Conservation (phyloP, 331 rosid genomes). For the Acacia pycnantha region DNA sequence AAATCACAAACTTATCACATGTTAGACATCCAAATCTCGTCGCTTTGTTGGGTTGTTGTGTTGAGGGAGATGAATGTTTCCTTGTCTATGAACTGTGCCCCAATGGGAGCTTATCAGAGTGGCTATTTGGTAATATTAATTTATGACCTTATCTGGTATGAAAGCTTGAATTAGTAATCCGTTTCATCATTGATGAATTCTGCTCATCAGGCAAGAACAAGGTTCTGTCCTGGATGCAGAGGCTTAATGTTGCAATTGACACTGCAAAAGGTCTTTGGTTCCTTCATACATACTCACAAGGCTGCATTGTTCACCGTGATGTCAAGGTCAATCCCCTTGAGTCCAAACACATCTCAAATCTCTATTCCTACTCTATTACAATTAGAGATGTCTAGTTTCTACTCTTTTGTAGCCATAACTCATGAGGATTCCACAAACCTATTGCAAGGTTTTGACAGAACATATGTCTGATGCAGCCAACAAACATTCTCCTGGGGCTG, state of each 20-base stretch:
- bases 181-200: constrained; percentile 5
- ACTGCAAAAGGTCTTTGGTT: constrained; percentile 62
- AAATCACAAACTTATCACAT: constrained; percentile 58
- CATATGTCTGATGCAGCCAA: too few species aligned
- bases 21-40: constrained; percentile 63
- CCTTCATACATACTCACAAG: constrained; percentile 58
- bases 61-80: constrained; percentile 52
- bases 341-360: too few species aligned
- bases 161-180: constrained; percentile 3
- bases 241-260: constrained; percentile 62
- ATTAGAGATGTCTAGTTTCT: too few species aligned
- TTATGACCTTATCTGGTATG: not conserved
- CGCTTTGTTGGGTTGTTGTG: constrained; percentile 50
- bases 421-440: too few species aligned
- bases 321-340: too few species aligned
- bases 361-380: too few species aligned
- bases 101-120: constrained; percentile 60
- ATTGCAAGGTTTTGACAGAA: too few species aligned
- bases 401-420: too few species aligned
- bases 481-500: too few species aligned
- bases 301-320: constrained; percentile 64
- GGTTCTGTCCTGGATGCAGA: constrained; percentile 53
- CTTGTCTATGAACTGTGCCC: constrained; percentile 69
- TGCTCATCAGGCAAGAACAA: constrained; percentile 50
- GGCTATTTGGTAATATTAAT: constrained; percentile 57